A percentile compares a stretch with the other conserved stretches of the same genome.
phyloP scores from a whole-genome alignment of 2,329 filamentous ascomycete genomes.

The Colletotrichum sp. region DNA sequence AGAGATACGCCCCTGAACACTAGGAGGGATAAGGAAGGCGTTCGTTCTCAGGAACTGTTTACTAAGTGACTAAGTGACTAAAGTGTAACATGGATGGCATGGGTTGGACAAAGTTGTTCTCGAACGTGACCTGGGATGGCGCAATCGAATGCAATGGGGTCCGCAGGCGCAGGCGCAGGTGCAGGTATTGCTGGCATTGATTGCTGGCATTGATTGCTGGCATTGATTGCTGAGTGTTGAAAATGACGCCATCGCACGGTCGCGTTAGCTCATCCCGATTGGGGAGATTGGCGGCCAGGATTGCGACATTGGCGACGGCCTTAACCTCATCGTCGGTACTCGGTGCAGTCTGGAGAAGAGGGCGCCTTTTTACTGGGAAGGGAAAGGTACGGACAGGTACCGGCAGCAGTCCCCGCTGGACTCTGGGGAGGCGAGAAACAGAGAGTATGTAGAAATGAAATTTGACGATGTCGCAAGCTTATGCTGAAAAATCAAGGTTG shows the following conservation, averaged over 20 bases:
- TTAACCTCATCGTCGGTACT: conserved; percentile 20
- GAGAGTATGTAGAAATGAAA: neutral
- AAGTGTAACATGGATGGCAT: neutral
- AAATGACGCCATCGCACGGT: conserved; percentile 20
- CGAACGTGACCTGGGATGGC: neutral
- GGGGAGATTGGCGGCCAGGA: conserved; percentile 20
- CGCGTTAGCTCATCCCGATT: conserved; percentile 21
- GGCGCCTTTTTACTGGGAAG: neutral
- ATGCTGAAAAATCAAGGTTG: conserved; percentile 1
- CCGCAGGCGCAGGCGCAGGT: neutral
- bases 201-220: neutral
- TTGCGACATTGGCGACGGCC: conserved; percentile 13
- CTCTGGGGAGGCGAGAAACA: neutral
- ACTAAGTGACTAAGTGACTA: too few species aligned
- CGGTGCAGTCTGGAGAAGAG: conserved; percentile 1
- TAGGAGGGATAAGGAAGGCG: neutral
- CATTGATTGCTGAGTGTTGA: neutral
- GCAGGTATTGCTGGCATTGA: neutral
- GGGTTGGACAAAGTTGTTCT: neutral
- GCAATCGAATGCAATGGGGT: neutral
- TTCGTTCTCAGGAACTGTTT: neutral
- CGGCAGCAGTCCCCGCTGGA: neutral
- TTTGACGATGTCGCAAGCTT: neutral
- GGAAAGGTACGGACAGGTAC: conserved; percentile 4
- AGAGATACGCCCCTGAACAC: neutral